A percentile compares a stretch with the other conserved stretches of the same genome.
Conservation (phyloP, 371 early-diverging fungal species). For the Apophysomyces trapeziformis region DNA sequence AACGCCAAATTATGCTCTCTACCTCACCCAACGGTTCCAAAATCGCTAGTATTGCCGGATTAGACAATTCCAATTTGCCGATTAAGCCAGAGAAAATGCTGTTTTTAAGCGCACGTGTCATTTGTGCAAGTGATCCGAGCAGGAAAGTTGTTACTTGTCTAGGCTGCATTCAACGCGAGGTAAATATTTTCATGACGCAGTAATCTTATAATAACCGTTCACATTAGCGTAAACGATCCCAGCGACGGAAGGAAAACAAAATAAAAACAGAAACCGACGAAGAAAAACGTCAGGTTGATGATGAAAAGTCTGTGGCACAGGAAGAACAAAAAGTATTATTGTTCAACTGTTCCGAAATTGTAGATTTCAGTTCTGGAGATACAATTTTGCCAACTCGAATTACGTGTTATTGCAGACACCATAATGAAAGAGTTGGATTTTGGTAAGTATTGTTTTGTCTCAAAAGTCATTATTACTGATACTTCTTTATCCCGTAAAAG, state of each 20-base stretch:
- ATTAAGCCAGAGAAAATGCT: slow-evolving; percentile 53
- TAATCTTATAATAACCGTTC: neutral
- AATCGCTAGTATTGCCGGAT: slow-evolving; percentile 22
- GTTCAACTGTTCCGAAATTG: slow-evolving; percentile 88
- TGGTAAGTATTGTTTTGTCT: slow-evolving; percentile 37
- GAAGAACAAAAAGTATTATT: slow-evolving; percentile 78
- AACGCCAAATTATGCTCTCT: slow-evolving; percentile 24
- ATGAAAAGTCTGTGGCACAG: slow-evolving; percentile 55
- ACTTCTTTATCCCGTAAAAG: slow-evolving; percentile 19
- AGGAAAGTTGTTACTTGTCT: slow-evolving; percentile 81
- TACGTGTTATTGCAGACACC: slow-evolving; percentile 95
- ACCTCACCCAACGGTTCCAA: slow-evolving; percentile 28
- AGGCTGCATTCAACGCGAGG: slow-evolving; percentile 89
- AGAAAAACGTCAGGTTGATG: slow-evolving; percentile 33
- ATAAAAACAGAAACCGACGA: slow-evolving; percentile 27
- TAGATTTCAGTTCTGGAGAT: slow-evolving; percentile 91
- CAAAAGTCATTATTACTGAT: slow-evolving; percentile 1
- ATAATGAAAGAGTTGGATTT: slow-evolving; percentile 90
- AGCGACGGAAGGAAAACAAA: slow-evolving; percentile 58
- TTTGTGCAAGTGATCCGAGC: slow-evolving; percentile 85
- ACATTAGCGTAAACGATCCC: slow-evolving; percentile 53
- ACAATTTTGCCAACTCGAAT: slow-evolving; percentile 90
- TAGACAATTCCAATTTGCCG: slow-evolving; percentile 27
- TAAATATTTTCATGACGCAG: slow-evolving; percentile 17
- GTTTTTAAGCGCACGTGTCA: slow-evolving; percentile 79